Base-by-base conservation (phyloP, 192 early-diverging fungal species). In the Chytriomyces hyalinus region DNA sequence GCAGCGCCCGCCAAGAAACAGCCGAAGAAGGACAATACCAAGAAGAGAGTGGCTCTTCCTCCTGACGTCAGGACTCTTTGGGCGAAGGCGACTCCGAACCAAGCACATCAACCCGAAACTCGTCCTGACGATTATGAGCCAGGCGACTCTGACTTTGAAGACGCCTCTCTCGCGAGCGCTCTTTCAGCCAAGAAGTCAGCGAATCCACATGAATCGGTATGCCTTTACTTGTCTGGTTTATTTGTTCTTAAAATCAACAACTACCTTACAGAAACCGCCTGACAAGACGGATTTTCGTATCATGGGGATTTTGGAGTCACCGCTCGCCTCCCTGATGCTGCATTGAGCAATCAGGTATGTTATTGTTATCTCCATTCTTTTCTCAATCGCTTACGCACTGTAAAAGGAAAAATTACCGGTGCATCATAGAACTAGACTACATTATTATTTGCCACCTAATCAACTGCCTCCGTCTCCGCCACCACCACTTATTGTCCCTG, bases 111-210 rank as follows among this genome's bases (percentile, higher is more conserved):
- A 20, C 53, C 13, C 20, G 15, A 20, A 20, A 57, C 53, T 13
- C 13, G 53, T 20, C 53, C 13, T 20, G 53, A 57, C 53, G 20
- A 57, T 13, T 13, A 57, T 20, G 20, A 20, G 53, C 13, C 15
- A n/a, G 53, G 53, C 13, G 53, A 57, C 53, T 57, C 53, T 13
- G 53, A 57, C 53, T 57, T 57, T 57, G 53, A 57, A n/a, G 53
- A 57, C 53, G 15, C 20, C 15, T 57, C 53, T 13, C 53, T 57
- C 15, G 53, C 53, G 13, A 13, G 53, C 13, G 0, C 13, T 13
- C 53, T 57, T 57, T 13, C 15, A 57, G 53, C 53, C 53, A 20
- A 57, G 20, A 57, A 13, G 20, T n/a, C 53, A 57, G 20, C 1
- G 3, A n/a, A 20, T 57, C 53, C 20, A 4, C 15, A n/a, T 57